phyloP scores from a whole-genome alignment of 805 yeast genomes.

The Sugiyamaella lignohabitans region DNA sequence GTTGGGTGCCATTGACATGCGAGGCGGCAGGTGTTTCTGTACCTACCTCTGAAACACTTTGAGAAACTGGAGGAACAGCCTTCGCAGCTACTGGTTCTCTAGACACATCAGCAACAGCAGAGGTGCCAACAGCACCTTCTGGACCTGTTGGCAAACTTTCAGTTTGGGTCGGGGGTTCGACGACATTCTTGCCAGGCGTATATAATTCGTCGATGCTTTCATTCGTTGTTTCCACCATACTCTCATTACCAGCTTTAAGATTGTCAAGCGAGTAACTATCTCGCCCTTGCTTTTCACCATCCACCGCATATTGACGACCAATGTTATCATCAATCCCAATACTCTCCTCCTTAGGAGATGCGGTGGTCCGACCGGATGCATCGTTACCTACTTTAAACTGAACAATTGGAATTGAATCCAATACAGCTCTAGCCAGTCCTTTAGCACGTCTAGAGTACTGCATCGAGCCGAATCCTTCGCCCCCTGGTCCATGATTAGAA shows the following conservation, averaged over 20 bases:
- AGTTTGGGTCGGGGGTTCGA: too few relatives aligned
- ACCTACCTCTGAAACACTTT: background rate
- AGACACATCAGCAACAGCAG: too few relatives aligned
- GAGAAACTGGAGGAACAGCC: too few relatives aligned
- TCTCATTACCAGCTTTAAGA: background rate
- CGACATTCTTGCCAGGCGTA: too few relatives aligned
- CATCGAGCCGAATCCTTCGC: conserved; percentile 14
- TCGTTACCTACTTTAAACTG: conserved; percentile 10
- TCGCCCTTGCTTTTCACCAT: too few relatives aligned
- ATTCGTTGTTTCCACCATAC: background rate
- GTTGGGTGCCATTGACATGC: background rate
- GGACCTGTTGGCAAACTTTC: too few relatives aligned
- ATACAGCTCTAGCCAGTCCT: conserved; percentile 33
- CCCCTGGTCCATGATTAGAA: background rate
- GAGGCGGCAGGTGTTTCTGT: background rate
- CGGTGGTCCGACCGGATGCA: background rate
- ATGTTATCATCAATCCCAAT: background rate
- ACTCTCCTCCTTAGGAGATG: background rate
- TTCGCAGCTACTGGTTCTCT: too few relatives aligned
- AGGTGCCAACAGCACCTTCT: too few relatives aligned
- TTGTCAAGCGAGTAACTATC: too few relatives aligned
- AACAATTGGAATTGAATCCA: conserved; percentile 33
- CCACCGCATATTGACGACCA: background rate
- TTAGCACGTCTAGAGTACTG: conserved; percentile 24
- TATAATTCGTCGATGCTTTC: background rate